Conservation (phyloP, 495 filamentous ascomycete genomes). For the Podospora comata region DNA sequence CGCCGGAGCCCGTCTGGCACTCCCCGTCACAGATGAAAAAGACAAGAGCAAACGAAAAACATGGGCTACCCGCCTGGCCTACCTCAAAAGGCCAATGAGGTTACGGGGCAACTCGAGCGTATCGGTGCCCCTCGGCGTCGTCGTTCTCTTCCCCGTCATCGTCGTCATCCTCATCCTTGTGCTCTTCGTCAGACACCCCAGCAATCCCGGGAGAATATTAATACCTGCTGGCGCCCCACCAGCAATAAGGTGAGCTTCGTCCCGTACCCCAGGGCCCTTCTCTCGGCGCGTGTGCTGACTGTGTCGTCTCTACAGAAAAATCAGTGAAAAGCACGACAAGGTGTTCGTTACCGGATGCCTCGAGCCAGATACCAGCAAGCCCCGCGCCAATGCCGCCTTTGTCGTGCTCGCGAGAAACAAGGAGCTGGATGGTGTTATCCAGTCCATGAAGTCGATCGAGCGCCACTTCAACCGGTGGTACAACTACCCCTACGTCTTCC, state of each 20-base stretch:
- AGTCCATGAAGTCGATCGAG: slow-evolving; percentile 97
- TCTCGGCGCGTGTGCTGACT: not conserved
- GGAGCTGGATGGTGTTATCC: slow-evolving; percentile 91
- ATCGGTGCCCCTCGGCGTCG: slow-evolving; percentile 89
- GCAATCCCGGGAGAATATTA: slow-evolving; percentile 74
- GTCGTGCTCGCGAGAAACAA: slow-evolving; percentile 96
- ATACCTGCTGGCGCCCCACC: slow-evolving; percentile 90
- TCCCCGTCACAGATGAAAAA: slow-evolving; percentile 49
- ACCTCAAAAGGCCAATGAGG: slow-evolving; percentile 84
- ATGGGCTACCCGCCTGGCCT: slow-evolving; percentile 60
- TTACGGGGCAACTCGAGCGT: slow-evolving; percentile 91
- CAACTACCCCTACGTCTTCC: slow-evolving; percentile 97
- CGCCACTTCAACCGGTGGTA: slow-evolving; percentile 99
- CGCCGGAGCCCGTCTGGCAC: slow-evolving; percentile 33
- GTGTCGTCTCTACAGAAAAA: slow-evolving; percentile 63
- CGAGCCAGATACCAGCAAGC: slow-evolving; percentile 60
- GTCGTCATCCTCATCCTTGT: slow-evolving; percentile 87
- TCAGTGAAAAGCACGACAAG: slow-evolving; percentile 95
- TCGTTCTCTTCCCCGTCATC: slow-evolving; percentile 88
- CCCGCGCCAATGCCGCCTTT: slow-evolving; percentile 86
- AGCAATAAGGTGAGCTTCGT: slow-evolving; percentile 69
- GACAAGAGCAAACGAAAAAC: slow-evolving; percentile 32
- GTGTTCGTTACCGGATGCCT: slow-evolving; percentile 91
- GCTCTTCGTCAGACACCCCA: slow-evolving; percentile 85
- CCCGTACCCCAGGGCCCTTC: not conserved